A percentile compares a stretch with the other conserved stretches of the same genome.
Evolutionary conservation across 495 filamentous ascomycete genomes (phyloP).

Genomic region (Neurospora discreta): DNA sequence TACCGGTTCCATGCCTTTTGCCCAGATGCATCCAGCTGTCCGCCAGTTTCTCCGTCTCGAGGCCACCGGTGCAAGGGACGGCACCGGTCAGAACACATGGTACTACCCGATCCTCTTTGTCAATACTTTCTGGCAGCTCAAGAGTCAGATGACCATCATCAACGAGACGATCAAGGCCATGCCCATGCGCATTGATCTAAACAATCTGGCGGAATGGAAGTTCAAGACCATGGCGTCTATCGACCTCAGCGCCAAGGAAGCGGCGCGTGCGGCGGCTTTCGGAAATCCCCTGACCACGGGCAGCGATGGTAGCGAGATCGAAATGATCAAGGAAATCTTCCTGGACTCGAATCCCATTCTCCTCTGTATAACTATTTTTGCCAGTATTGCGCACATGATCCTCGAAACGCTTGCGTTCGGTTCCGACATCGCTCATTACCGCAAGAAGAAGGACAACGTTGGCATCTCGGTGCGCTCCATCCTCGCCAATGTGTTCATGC

Average conservation of each 20-base stretch:
- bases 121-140: conserved; percentile 97
- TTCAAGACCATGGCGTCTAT: conserved; percentile 74
- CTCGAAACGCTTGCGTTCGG: conserved; percentile 97
- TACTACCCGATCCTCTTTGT: conserved; percentile 85
- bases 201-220: conserved; percentile 81
- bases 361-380: conserved; percentile 69
- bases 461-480: conserved; percentile 94
- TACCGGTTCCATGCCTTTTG: conserved; percentile 52
- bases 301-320: conserved; percentile 59
- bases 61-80: conserved; percentile 59
- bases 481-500: conserved; percentile 96
- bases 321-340: conserved; percentile 89
- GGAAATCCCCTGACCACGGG: conserved; percentile 52
- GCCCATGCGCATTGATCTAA: conserved; percentile 74
- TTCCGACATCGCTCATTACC: conserved; percentile 93
- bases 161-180: conserved; percentile 83
- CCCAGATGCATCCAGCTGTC: conserved; percentile 59
- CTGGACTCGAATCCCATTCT: conserved; percentile 91
- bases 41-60: conserved; percentile 73
- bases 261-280: conserved; percentile 53
- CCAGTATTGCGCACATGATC: conserved; percentile 82
- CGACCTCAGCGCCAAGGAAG: conserved; percentile 78
- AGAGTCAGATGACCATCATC: conserved; percentile 77
- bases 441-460: conserved; percentile 98
- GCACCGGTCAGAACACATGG: conserved; percentile 81